phyloP scores from a whole-genome alignment of 306 rosid genomes.

The Quercus parvula region DNA sequence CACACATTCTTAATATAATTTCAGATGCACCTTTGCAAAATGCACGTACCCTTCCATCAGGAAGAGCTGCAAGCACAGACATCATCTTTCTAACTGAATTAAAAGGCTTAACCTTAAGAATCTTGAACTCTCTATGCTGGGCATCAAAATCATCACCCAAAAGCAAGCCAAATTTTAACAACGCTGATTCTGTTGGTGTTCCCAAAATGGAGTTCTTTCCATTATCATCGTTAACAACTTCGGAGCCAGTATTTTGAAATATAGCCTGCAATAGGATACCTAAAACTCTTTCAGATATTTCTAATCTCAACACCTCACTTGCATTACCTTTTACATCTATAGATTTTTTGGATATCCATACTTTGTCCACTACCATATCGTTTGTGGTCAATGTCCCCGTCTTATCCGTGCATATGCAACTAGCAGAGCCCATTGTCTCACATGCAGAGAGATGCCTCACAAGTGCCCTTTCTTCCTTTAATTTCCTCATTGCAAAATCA shows the following conservation, averaged over 20 bases:
- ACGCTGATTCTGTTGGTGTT: slow-evolving; percentile 91
- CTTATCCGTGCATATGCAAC: slow-evolving; percentile 94
- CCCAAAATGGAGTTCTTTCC: slow-evolving; percentile 69
- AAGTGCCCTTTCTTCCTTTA: slow-evolving; percentile 81
- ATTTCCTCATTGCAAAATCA: slow-evolving; percentile 94
- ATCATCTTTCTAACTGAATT: slow-evolving; percentile 87
- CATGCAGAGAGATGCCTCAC: slow-evolving; percentile 96
- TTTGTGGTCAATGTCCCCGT: slow-evolving; percentile 93
- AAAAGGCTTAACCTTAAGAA: slow-evolving; percentile 79
- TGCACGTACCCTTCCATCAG: slow-evolving; percentile 61
- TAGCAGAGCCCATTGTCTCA: slow-evolving; percentile 97
- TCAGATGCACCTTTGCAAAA: slow-evolving; percentile 98
- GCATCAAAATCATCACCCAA: slow-evolving; percentile 65
- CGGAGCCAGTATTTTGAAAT: slow-evolving; percentile 79
- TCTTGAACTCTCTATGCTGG: slow-evolving; percentile 41
- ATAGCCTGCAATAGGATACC: slow-evolving; percentile 64
- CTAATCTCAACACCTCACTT: slow-evolving; percentile 45
- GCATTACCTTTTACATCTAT: slow-evolving; percentile 41
- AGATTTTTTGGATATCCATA: slow-evolving; percentile 62
- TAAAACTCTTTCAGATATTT: slow-evolving; percentile 45
- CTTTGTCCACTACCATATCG: slow-evolving; percentile 72
- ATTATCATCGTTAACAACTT: slow-evolving; percentile 58
- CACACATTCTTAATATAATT: slow-evolving; percentile 67
- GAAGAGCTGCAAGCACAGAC: slow-evolving; percentile 77
- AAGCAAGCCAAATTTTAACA: slow-evolving; percentile 71